Percentiles rank a stretch among this genome's conserved stretches.
phyloP scores from a whole-genome alignment of 768 basidiomycete species.

The Leccinum longicurvipes region DNA sequence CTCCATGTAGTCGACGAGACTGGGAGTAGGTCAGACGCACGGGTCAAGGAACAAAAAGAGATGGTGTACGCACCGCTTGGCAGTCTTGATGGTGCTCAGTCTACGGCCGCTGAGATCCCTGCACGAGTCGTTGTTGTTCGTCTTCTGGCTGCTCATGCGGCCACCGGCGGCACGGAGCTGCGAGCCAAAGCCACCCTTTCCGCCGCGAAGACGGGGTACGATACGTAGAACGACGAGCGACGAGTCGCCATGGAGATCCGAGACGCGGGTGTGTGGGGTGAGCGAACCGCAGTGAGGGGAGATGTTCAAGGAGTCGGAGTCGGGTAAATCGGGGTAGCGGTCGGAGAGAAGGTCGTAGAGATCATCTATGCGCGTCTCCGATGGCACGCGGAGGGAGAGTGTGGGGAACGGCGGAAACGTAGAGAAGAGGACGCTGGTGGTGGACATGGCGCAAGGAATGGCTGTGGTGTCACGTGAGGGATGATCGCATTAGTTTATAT shows the following conservation, averaged over 20 bases:
- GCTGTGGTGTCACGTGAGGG: conserved; percentile 1
- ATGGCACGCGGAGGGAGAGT: conserved; percentile 44
- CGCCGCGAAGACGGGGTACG: conserved; percentile 74
- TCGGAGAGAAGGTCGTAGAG: conserved; percentile 43
- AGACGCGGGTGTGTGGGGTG: conserved; percentile 31
- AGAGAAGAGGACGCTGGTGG: conserved; percentile 52
- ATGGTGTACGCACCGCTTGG: conserved; percentile 69
- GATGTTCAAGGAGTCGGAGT: conserved; percentile 39
- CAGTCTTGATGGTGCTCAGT: conserved; percentile 93
- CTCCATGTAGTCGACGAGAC: conserved; percentile 84
- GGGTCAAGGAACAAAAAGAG: neutral
- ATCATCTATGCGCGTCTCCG: conserved; percentile 37
- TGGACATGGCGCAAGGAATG: conserved; percentile 39
- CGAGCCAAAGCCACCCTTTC: conserved; percentile 97
- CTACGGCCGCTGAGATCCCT: conserved; percentile 87
- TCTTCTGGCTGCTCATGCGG: conserved; percentile 95
- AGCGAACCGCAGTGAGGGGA: conserved; percentile 38
- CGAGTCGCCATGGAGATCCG: conserved; percentile 32
- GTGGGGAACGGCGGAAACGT: conserved; percentile 61
- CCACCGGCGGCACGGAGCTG: conserved; percentile 97
- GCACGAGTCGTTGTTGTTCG: conserved; percentile 92
- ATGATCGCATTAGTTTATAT: too few species aligned
- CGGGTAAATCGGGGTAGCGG: conserved; percentile 48
- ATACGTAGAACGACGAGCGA: conserved; percentile 66
- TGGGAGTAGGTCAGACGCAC: conserved; percentile 27